These are phyloP conservation scores for Rheum nobile DNA, from an alignment of 148 eudicot species.

Conservation along the genomic window DNA sequence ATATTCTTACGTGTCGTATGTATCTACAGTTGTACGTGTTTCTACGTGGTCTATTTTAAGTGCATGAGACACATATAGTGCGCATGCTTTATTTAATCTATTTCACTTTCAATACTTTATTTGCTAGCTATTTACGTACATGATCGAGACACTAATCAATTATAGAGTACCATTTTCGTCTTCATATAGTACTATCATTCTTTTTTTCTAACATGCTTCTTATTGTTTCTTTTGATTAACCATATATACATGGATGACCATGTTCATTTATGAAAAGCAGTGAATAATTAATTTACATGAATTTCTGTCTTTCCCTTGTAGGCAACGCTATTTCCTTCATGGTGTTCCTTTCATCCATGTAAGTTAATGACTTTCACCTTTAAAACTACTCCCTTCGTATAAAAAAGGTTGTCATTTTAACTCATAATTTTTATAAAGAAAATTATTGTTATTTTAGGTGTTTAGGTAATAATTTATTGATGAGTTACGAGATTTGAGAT, in stretches of 20 bases:
- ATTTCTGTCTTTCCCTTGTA: slow-evolving; percentile 13
- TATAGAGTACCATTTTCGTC: not conserved
- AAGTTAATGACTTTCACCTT: slow-evolving; percentile 18
- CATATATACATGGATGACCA: not conserved
- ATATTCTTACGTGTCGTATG: not conserved
- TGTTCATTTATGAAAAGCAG: not conserved
- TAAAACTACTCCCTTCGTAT: too few species aligned
- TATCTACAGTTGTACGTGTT: not conserved
- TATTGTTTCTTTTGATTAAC: not conserved
- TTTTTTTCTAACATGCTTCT: too few species aligned
- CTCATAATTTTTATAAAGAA: too few species aligned
- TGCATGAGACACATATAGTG: not conserved
- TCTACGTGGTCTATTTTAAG: not conserved
- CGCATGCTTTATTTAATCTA: not conserved
- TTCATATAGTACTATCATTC: not conserved
- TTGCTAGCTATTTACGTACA: not conserved
- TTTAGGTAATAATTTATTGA: too few species aligned
- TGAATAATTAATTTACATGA: not conserved
- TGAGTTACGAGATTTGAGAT: too few species aligned
- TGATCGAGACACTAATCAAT: not conserved
- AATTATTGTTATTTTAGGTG: too few species aligned
- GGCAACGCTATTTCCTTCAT: slow-evolving; percentile 73
- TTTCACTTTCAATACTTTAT: not conserved
- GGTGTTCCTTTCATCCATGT: slow-evolving; percentile 86
- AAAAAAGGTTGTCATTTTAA: too few species aligned